Percentiles rank a stretch among this genome's conserved stretches.
Evolutionary conservation across 495 filamentous ascomycete genomes (phyloP).

Genomic region (Penicilliopsis zonata): DNA sequence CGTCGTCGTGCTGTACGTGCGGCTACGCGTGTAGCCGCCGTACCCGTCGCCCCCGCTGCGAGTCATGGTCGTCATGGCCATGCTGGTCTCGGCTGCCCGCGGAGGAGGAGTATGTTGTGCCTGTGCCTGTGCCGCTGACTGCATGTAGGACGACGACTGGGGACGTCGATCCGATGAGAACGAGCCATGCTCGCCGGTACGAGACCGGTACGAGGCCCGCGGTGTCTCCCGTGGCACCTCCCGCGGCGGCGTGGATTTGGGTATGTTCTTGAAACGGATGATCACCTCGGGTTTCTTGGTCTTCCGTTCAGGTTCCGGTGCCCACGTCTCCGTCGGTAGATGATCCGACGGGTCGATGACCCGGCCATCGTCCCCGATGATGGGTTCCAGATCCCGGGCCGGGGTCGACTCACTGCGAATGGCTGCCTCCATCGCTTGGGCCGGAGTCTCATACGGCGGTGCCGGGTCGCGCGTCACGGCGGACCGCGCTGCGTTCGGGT

Average conservation of each 20-base stretch:
- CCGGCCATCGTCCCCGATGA: constrained; percentile 73
- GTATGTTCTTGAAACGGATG: constrained; percentile 36
- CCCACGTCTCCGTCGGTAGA: constrained; percentile 82
- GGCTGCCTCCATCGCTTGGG: constrained; percentile 26
- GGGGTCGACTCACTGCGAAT: constrained; percentile 23
- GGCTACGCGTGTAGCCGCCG: constrained; percentile 9
- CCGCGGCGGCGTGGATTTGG: constrained; percentile 6
- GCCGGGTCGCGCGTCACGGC: constrained; percentile 17
- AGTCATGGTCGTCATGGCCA: too few species aligned
- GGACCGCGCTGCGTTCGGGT: constrained; percentile 26
- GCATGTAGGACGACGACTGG: constrained; percentile 8
- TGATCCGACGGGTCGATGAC: constrained; percentile 91
- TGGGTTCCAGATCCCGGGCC: constrained; percentile 33
- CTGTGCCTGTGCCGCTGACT: constrained; percentile 5
- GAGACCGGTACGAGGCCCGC: constrained; percentile 4
- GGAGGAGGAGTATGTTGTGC: constrained; percentile 14
- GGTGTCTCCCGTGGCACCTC: constrained; percentile 1
- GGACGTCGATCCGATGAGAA: too few species aligned
- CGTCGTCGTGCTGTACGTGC: constrained; percentile 11
- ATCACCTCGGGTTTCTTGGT: constrained; percentile 45
- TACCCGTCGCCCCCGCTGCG: constrained; percentile 14
- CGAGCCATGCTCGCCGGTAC: constrained; percentile 5
- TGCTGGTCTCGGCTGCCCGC: too few species aligned
- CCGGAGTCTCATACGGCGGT: constrained; percentile 30
- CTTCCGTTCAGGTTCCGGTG: constrained; percentile 82